Evolutionary conservation across 805 yeast species (phyloP).

Genomic region (Yarrowia keelungensis): DNA sequence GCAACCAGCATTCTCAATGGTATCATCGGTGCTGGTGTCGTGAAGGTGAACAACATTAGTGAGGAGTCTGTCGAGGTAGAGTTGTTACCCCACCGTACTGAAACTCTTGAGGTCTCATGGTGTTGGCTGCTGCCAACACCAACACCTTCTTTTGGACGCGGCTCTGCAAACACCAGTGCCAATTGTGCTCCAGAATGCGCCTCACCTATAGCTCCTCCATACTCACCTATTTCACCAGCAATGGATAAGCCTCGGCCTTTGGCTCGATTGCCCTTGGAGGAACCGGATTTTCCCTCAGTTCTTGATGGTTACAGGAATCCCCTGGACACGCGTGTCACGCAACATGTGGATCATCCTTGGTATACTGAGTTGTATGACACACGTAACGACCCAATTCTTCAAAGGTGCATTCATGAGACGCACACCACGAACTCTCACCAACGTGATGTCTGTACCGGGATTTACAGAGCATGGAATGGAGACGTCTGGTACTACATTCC

Average conservation of each 20-base stretch:
- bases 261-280: neutral
- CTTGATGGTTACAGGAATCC: conserved; percentile 6
- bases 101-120: conserved; percentile 42
- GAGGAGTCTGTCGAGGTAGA: conserved; percentile 43
- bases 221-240: conserved; percentile 9
- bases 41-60: conserved; percentile 43
- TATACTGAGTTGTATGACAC: conserved; percentile 31
- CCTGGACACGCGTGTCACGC: conserved; percentile 13
- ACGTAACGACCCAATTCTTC: conserved; percentile 6
- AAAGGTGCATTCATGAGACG: conserved; percentile 9
- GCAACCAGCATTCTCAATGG: conserved; percentile 30
- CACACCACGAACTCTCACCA: neutral
- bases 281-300: conserved; percentile 16
- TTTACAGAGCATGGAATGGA: conserved; percentile 31
- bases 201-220: conserved; percentile 15
- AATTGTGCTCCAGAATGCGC: neutral
- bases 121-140: conserved; percentile 34
- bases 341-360: conserved; percentile 2
- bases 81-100: conserved; percentile 44
- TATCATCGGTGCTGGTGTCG: conserved; percentile 47
- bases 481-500: conserved; percentile 24
- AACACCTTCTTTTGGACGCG: conserved; percentile 8
- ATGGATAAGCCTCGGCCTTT: no score
- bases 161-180: no score
- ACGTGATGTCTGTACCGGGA: conserved; percentile 15